These are phyloP conservation scores for Sisymbrium altissimum DNA, from an alignment of 345 rosid species.

Conservation along the genomic window DNA sequence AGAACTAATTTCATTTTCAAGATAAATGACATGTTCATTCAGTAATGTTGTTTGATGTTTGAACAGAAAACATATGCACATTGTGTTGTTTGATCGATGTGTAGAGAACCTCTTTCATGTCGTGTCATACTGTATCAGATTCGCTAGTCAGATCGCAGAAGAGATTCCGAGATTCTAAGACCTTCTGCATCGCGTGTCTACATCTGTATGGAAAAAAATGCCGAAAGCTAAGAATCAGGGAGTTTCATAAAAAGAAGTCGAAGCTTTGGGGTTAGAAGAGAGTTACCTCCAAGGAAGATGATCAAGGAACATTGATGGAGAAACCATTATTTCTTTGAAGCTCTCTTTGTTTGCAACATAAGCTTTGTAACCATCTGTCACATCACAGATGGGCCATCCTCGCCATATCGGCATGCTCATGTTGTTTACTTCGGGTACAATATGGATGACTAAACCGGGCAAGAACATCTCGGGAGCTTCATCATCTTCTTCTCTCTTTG, in stretches of 20 bases:
- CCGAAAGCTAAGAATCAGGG: background rate
- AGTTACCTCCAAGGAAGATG: slow-evolving; percentile 94
- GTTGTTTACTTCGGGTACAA: slow-evolving; percentile 47
- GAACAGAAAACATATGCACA: slow-evolving; percentile 22
- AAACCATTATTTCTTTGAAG: slow-evolving; percentile 72
- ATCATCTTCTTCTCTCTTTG: slow-evolving; percentile 29
- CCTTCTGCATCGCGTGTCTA: slow-evolving; percentile 55
- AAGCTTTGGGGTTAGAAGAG: background rate
- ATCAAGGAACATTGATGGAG: slow-evolving; percentile 87
- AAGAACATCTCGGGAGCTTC: slow-evolving; percentile 68
- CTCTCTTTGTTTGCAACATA: slow-evolving; percentile 60
- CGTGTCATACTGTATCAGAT: slow-evolving; percentile 39
- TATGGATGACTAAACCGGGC: slow-evolving; percentile 74
- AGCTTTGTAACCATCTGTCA: slow-evolving; percentile 45
- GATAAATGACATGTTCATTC: slow-evolving; percentile 4
- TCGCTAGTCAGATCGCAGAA: slow-evolving; percentile 11
- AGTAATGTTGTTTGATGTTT: background rate
- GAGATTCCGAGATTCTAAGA: slow-evolving; percentile 49
- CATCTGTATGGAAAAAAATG: slow-evolving; percentile 47
- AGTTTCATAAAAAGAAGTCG: background rate
- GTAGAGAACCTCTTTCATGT: slow-evolving; percentile 6
- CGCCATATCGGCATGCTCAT: slow-evolving; percentile 47
- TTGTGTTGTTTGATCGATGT: background rate
- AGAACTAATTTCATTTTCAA: background rate
- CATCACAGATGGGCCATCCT: slow-evolving; percentile 47